A percentile compares a stretch with the other conserved stretches of the same genome.
Evolutionary conservation across 139 green algal species (phyloP).

Genomic region (Zygnema circumcarinatum): DNA sequence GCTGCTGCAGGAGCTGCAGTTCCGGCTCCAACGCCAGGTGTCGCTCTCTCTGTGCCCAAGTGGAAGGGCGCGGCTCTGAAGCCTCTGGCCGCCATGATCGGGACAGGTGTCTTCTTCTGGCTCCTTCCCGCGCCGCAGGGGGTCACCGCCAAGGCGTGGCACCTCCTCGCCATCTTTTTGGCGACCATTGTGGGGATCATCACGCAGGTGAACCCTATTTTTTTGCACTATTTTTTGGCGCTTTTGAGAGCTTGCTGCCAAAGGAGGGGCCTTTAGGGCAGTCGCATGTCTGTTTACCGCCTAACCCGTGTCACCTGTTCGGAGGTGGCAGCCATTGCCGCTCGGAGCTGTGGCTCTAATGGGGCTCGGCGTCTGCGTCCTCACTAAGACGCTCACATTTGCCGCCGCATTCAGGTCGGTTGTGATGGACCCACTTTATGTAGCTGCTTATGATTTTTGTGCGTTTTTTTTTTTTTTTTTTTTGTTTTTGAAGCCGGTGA

Average conservation of each 20-base stretch:
- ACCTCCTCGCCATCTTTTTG: slow-evolving; percentile 95
- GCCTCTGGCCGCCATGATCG: slow-evolving; percentile 85
- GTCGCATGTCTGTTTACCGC: too few relatives aligned
- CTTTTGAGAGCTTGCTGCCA: too few relatives aligned
- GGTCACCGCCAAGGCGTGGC: slow-evolving; percentile 73
- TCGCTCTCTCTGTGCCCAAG: slow-evolving; percentile 9
- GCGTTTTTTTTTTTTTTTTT: too few relatives aligned
- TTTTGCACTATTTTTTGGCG: too few relatives aligned
- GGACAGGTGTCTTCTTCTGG: slow-evolving; percentile 77
- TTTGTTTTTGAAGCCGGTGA: too few relatives aligned
- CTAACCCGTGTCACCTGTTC: too few relatives aligned
- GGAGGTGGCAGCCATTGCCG: slow-evolving; percentile 84
- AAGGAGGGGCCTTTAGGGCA: too few relatives aligned
- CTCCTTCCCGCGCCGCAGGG: slow-evolving; percentile 83
- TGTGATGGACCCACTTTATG: neutral
- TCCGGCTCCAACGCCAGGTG: neutral
- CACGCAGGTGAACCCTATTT: too few relatives aligned
- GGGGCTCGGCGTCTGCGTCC: slow-evolving; percentile 88
- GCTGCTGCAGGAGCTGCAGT: neutral
- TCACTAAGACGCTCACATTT: slow-evolving; percentile 96
- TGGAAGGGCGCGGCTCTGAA: slow-evolving; percentile 87
- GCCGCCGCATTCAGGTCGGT: slow-evolving; percentile 85
- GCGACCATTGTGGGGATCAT: slow-evolving; percentile 83
- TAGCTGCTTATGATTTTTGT: neutral
- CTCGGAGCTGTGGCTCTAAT: slow-evolving; percentile 97